Evolutionary conservation across 805 yeast genomes (phyloP).

Genomic region (Suhomyces xylopsoci): DNA sequence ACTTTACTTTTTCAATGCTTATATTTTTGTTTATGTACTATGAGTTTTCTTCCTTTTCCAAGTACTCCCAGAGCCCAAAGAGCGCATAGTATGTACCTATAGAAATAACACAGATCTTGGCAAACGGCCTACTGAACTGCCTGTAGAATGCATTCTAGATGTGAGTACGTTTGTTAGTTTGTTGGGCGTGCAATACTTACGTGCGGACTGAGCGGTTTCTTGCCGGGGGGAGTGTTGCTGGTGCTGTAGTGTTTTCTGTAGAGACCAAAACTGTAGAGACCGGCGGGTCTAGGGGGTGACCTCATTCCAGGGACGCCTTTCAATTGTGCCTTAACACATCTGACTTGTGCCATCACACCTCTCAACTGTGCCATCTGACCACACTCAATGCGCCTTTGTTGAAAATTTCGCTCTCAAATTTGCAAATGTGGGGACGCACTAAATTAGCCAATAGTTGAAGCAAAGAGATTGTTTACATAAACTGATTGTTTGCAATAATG

Average conservation of each 20-base stretch:
- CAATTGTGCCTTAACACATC: neutral
- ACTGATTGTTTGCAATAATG: neutral
- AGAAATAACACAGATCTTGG: conserved; percentile 43
- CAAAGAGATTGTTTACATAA: neutral
- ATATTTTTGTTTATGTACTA: too few species aligned
- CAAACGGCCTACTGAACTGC: conserved; percentile 44
- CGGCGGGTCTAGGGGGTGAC: neutral
- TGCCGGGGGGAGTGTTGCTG: neutral
- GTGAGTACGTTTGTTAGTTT: conserved; percentile 4
- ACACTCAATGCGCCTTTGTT: neutral
- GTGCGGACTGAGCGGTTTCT: conserved; percentile 7
- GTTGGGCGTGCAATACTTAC: conserved; percentile 2
- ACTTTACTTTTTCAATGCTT: neutral
- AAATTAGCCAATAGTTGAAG: neutral
- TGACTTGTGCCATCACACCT: neutral
- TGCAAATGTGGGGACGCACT: neutral
- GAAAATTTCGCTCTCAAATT: neutral
- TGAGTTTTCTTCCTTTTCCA: conserved; percentile 27
- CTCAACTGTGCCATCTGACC: neutral
- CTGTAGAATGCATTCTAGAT: conserved; percentile 37
- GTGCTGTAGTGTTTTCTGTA: neutral
- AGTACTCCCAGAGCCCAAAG: conserved; percentile 42
- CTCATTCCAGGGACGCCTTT: too few species aligned
- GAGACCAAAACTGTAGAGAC: neutral
- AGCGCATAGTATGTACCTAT: conserved; percentile 47